phyloP scores from a whole-genome alignment of 75 land plant genomes.

The Gnetum montanum region DNA sequence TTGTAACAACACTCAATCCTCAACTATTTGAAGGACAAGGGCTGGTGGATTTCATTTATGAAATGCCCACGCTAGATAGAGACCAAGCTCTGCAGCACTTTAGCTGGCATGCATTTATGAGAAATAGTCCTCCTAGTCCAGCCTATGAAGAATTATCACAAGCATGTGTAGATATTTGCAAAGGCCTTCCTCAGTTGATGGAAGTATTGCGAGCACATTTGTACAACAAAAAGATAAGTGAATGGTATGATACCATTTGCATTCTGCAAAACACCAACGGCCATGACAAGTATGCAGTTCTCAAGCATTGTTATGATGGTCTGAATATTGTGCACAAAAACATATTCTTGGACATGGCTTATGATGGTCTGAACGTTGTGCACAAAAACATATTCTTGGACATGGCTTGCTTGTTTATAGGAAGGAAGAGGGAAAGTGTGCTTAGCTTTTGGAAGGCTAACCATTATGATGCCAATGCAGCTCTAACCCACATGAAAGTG shows the following conservation, averaged over 20 bases:
- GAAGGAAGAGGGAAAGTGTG: slow-evolving; percentile 8
- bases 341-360: slow-evolving; percentile 6
- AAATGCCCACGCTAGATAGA: slow-evolving; percentile 6
- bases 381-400: slow-evolving; percentile 6
- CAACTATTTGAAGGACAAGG: not conserved
- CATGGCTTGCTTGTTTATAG: slow-evolving; percentile 9
- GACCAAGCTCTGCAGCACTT: slow-evolving; percentile 4
- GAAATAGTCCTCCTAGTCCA: not conserved
- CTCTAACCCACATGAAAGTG: not conserved
- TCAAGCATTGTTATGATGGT: slow-evolving; percentile 3
- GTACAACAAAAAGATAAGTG: not conserved
- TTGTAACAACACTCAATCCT: slow-evolving; percentile 4
- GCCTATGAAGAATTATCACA: slow-evolving; percentile 1
- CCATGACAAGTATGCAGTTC: slow-evolving; percentile 3
- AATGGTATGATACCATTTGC: not conserved
- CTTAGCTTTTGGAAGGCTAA: slow-evolving; percentile 8
- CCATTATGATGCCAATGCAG: slow-evolving; percentile 1
- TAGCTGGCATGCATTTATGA: slow-evolving; percentile 12
- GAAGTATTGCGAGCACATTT: slow-evolving; percentile 7
- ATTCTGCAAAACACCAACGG: not conserved
- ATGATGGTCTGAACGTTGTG: slow-evolving; percentile 1
- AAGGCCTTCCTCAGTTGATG: not conserved
- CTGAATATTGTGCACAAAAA: slow-evolving; percentile 1
- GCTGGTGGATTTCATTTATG: slow-evolving; percentile 2
- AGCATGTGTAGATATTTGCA: slow-evolving; percentile 1